Base-by-base conservation (phyloP, 1,284 basidiomycete species). In the Trichosporon sp. region DNA sequence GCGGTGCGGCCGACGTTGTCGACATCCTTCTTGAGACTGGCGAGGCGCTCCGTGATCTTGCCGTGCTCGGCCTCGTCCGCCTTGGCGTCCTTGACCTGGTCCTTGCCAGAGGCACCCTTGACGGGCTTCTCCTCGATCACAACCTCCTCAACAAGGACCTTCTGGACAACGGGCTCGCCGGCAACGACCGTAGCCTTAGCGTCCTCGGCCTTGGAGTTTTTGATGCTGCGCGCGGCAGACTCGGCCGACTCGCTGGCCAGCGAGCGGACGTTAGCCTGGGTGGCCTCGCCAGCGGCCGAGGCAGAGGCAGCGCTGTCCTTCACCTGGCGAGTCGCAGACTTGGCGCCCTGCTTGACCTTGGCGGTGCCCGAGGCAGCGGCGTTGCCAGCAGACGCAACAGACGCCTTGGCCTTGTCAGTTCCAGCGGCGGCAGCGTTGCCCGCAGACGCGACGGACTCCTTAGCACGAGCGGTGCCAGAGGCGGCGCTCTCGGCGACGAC, bases 1-100 rank as follows among this genome's bases (percentile, higher is more conserved):
- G 70, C 69, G 29, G 66, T 67, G 61, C 71, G 72, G 32, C 74
- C 75, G 56, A 70, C 66, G 64, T 72, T 63, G 52, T 73, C 69
- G 25, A 78, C 63, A 61, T 69, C 65, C 58, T 62, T 65, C 67
- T 72, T 72, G 56, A 76, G 62, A 0, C 60, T 66, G 5, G 67
- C 65, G 25, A 65, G 27, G 7, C 21, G 25, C 16, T 61, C 58
- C 7, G 46, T 11, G 25, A 44, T 33, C 13, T 33, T 37, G 56
- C 32, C 59, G 29, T 37, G 25, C 36, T 44, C 46, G 21, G 32
- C 33, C 34, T 59, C 29, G 44, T 59, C 31, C n/a, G 9, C 56
- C 32, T 66, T 25, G 32, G 44, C 49, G 31, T 14, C 52, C 32
- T 66, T n/a, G 44, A 56, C 29, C 54, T 58, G 58, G 37, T 19